These are phyloP conservation scores for Rhodamnia rubescens DNA, from an alignment of 345 rosid genomes.

Conservation along the genomic window DNA sequence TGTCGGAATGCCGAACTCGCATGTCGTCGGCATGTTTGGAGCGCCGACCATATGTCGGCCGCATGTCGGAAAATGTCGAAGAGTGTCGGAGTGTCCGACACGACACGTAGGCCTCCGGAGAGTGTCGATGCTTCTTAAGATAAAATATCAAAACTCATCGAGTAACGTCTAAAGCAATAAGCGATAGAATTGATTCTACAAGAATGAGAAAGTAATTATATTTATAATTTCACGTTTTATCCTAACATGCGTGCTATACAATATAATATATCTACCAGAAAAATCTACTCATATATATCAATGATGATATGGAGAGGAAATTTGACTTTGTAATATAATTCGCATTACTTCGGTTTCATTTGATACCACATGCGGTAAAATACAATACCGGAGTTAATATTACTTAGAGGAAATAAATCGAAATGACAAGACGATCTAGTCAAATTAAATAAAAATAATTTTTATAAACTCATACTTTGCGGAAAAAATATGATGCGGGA, in stretches of 20 bases:
- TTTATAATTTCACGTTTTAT: neutral
- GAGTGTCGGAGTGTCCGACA: too few species aligned
- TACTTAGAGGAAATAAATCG: neutral
- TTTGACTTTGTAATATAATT: neutral
- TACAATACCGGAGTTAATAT: accelerated
- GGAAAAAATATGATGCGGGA: neutral
- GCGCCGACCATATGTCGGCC: too few species aligned
- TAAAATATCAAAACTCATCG: neutral
- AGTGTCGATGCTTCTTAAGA: neutral
- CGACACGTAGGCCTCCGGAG: too few species aligned
- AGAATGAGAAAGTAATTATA: neutral
- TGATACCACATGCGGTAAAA: neutral
- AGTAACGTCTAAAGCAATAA: too few species aligned
- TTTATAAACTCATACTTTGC: neutral
- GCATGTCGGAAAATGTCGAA: too few species aligned
- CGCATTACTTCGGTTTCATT: neutral
- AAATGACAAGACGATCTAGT: neutral
- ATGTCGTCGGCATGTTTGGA: too few species aligned
- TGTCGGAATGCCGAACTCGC: too few species aligned
- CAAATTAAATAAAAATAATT: neutral
- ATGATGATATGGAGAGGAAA: neutral
- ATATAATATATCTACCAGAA: neutral
- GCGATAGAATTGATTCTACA: neutral
- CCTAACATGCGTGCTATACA: neutral
- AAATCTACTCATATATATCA: neutral